Evolutionary conservation across 208 protist species (phyloP), one percentile per base, ranked within the genome.

Genomic region (Leishmania gerbilli): DNA sequence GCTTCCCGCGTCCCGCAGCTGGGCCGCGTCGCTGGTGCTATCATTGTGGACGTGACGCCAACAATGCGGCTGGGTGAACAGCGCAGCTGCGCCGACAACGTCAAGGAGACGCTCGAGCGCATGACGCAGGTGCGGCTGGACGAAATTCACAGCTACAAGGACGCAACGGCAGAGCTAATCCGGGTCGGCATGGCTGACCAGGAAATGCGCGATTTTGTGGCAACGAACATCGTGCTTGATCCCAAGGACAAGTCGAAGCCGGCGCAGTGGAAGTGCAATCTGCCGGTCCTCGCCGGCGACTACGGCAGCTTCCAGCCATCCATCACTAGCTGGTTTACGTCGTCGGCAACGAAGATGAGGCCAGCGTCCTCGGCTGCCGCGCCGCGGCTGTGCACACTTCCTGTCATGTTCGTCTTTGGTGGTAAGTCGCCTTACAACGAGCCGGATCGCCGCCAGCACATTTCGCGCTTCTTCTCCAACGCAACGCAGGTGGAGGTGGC

Each of bases 391-490:
- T 95, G 91, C 83, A 85, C 86, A 71, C 67, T 97, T 74, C 94
- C 94, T 27, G 87, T 90, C 31, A 80, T 96, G 47, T 97, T 97
- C 82, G 94, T 97, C 8, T 97, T 96, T 83, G 94, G 94, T n/a
- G 84, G 81, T 24, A 80, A 90, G 68, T 96, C 92, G 49, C 91
- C 92, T 40, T 96, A 95, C 81, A 96, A 97, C 75, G 84, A 86
- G 37, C 24, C 82, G 19, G 86, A 72, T 65, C 80, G 89, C 60
- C 78, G 89, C 3, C 79, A 42, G 37, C 75, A 81, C 19, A 91
- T 96, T 56, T 24, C 84, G 34, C 64, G 17, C 9, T 94, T 94
- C 81, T 97, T 97, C 65, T 85, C 92, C 0, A 91, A 93, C 62
- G 77, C 84, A 8, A 80, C 40, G 75, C 86, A 94, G 85, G 89